Evolutionary conservation across 768 basidiomycete species (phyloP), one percentile per base, ranked within the genome.

Genomic region (Guyanaporus albipodus): DNA sequence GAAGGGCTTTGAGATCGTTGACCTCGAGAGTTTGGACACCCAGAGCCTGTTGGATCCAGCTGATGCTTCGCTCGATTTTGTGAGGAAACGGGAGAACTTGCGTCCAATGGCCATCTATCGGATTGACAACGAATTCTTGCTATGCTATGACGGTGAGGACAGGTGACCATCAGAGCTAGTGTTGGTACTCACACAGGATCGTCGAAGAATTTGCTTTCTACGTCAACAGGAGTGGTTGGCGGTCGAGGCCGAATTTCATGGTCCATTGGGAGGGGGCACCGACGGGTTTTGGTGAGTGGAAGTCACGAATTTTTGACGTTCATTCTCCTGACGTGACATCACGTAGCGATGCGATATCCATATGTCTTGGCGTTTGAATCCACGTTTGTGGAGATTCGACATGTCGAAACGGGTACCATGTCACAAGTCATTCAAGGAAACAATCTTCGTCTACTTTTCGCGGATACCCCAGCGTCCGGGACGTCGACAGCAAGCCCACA

Each of bases 1-100:
- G 9, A 87, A 91, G 59, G 96, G 96, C 15, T 98, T 99, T 65
- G 96, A 98, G 70, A 97, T 99, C 54, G 91, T 99, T 53, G 96
- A 99, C 66, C 78, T 98, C 31, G 93, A 97, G 67, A 94, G 87
- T 49, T 71, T 99, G 68, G 96, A 99, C 65, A 97, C 95, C 33
- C 95, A 98, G 69, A 91, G 91, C 4, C 66, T 99, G 56, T 75
- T 99, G 42, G 96, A 99, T 68, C 96, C 95, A 0, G 79, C 83
- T 10, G 96, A 99, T 61, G 79, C 81, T 49, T 85, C 85, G 12
- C 77, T 99, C 29, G 94, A 98, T 53, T 97, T 99, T 70, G 91
- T 97, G 26, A 76, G 91, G 54, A 91, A 86, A 68, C 73, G 85
- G 49, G 92, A 95, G 63, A 90, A 85, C 61, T 74, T 95, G 35